A percentile compares a stretch with the other conserved stretches of the same genome.
Evolutionary conservation across 805 yeast species (phyloP).

Genomic region (Wickerhamomyces tratensis): DNA sequence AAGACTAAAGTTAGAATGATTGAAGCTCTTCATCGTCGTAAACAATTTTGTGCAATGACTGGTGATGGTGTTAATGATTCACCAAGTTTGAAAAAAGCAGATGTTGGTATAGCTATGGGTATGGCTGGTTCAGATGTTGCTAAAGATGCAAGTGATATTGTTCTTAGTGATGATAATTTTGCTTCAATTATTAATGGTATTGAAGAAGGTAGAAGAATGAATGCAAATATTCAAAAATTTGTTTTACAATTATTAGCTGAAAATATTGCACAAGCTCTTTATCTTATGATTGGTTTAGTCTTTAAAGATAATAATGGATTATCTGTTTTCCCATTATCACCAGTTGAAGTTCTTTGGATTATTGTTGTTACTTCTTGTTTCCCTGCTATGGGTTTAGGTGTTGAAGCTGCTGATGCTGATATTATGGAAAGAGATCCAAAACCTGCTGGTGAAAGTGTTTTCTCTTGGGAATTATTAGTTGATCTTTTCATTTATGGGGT

Average conservation of each 20-base stretch:
- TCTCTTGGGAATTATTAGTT: conserved; percentile 53
- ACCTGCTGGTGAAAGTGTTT: conserved; percentile 42
- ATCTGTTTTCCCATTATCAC: conserved; percentile 77
- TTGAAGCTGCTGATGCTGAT: conserved; percentile 55
- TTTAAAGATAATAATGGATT: conserved; percentile 51
- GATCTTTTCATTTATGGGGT: conserved; percentile 70
- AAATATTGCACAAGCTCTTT: conserved; percentile 63
- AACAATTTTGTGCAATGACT: conserved; percentile 67
- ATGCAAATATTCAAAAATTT: conserved; percentile 69
- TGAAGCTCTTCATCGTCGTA: conserved; percentile 60
- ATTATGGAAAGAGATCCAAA: conserved; percentile 58
- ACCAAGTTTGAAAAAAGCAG: conserved; percentile 66
- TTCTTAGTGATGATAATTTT: conserved; percentile 67
- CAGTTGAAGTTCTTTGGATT: conserved; percentile 75
- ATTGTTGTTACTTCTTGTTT: conserved; percentile 71
- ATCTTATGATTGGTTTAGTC: conserved; percentile 62
- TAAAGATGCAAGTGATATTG: conserved; percentile 75
- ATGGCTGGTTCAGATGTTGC: conserved; percentile 76
- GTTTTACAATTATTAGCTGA: conserved; percentile 65
- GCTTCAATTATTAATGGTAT: conserved; percentile 71
- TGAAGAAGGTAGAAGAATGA: conserved; percentile 76
- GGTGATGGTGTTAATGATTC: conserved; percentile 83
- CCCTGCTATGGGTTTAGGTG: conserved; percentile 79
- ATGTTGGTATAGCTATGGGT: conserved; percentile 83
- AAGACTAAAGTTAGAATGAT: conserved; percentile 76